Evolutionary conservation across 2,329 filamentous ascomycete species (phyloP).

Genomic region (Penicillium corylophilum): DNA sequence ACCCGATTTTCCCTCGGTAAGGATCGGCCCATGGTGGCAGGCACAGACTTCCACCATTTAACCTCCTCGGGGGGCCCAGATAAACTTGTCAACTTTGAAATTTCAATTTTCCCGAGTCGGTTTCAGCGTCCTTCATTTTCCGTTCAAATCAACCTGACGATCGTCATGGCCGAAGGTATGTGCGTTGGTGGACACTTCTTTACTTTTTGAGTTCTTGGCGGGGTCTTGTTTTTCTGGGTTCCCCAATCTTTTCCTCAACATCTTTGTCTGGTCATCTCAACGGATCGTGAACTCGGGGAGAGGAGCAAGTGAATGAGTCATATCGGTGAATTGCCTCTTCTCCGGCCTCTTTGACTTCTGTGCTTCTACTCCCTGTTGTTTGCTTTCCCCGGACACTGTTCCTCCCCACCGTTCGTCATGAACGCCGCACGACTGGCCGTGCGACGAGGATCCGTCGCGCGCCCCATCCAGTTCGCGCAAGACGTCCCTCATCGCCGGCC

Average conservation of each 20-base stretch:
- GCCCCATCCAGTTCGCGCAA: neutral
- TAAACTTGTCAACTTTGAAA: neutral
- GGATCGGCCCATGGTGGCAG: slow-evolving; percentile 3
- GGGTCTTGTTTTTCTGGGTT: slow-evolving; percentile 4
- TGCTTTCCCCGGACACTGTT: slow-evolving; percentile 10
- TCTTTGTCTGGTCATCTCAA: slow-evolving; percentile 1
- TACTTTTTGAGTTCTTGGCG: slow-evolving; percentile 12
- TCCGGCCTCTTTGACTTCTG: neutral
- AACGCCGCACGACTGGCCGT: slow-evolving; percentile 16
- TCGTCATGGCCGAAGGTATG: slow-evolving; percentile 20
- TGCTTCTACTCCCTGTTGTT: slow-evolving; percentile 3
- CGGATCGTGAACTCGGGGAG: slow-evolving; percentile 1
- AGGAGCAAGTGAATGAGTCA: neutral
- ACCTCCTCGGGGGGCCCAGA: neutral
- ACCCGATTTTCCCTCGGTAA: slow-evolving; percentile 13
- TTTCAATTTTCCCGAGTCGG: neutral
- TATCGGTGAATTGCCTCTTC: neutral
- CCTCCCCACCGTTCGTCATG: slow-evolving; percentile 22
- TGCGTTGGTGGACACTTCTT: slow-evolving; percentile 7
- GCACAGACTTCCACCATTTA: neutral
- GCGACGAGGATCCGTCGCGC: neutral
- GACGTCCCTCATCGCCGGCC: slow-evolving; percentile 6
- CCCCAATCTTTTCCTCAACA: slow-evolving; percentile 15
- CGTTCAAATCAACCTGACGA: neutral
- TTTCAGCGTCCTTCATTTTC: slow-evolving; percentile 3